Conservation (phyloP, 768 basidiomycete species). For the Boletus rubescentipes region DNA sequence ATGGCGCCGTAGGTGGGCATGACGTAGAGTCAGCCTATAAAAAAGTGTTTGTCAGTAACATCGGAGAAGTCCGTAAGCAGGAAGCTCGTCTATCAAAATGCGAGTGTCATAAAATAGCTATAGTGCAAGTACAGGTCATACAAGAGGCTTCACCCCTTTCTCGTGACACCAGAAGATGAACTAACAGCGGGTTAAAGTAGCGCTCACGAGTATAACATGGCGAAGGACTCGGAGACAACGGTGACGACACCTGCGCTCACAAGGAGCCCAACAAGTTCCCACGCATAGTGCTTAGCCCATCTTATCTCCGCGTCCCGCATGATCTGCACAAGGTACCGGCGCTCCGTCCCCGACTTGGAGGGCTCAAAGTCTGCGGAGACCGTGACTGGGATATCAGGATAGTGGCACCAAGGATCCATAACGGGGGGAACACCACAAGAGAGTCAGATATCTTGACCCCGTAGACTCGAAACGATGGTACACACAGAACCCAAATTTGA, state of each 20-base stretch:
- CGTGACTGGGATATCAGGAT: slow-evolving; percentile 42
- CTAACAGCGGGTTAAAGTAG: no score
- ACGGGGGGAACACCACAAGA: slow-evolving; percentile 45
- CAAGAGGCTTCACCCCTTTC: not conserved
- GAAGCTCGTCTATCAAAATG: not conserved
- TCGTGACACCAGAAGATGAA: not conserved
- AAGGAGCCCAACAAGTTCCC: slow-evolving; percentile 2
- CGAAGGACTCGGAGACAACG: not conserved
- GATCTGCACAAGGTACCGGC: slow-evolving; percentile 27
- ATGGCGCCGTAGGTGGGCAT: no score
- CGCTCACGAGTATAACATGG: not conserved
- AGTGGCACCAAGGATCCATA: slow-evolving; percentile 45
- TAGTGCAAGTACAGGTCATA: not conserved
- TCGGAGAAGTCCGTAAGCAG: no score
- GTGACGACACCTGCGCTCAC: not conserved
- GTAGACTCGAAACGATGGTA: slow-evolving; percentile 1
- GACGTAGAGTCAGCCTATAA: no score
- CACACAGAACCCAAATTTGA: slow-evolving; percentile 52
- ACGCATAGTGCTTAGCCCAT: slow-evolving; percentile 41
- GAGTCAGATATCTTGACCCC: not conserved
- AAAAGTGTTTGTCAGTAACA: not conserved
- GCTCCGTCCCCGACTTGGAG: slow-evolving; percentile 38
- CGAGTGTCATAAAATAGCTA: not conserved
- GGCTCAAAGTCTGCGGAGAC: slow-evolving; percentile 30
- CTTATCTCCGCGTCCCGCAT: slow-evolving; percentile 39